Percentiles rank a stretch among this genome's conserved stretches.
phyloP scores from a whole-genome alignment of 1,139 yeast species.

The Pichia sp. region DNA sequence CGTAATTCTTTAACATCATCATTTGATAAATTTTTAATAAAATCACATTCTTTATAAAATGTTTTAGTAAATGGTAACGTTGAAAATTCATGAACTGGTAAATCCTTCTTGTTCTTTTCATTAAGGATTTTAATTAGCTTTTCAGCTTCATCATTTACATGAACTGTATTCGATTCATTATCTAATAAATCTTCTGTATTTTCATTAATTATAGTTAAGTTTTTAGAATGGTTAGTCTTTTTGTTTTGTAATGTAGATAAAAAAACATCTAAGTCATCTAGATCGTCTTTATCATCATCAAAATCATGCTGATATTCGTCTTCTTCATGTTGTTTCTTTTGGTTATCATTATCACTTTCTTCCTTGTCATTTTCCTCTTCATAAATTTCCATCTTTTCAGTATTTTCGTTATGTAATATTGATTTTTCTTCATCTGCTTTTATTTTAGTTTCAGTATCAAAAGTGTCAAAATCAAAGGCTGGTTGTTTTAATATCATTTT shows the following conservation, averaged over 20 bases:
- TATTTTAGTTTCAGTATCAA: no score
- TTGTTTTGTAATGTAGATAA: conserved; percentile 2
- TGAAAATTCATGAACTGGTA: conserved; percentile 32
- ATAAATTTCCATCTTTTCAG: no score
- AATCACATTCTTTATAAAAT: conserved; percentile 64
- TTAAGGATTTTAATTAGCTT: neutral
- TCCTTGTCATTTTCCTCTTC: conserved; percentile 1
- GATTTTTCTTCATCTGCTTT: no score
- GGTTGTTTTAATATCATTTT: no score
- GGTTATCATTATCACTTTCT: conserved; percentile 1
- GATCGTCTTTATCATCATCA: conserved; percentile 7
- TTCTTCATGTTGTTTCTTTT: neutral
- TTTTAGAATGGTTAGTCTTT: conserved; percentile 2
- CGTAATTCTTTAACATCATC: conserved; percentile 55
- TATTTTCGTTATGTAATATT: no score
- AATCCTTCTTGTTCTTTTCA: conserved; percentile 33
- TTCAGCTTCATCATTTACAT: neutral
- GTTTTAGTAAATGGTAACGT: conserved; percentile 53
- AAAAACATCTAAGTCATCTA: conserved; percentile 9
- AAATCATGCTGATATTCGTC: neutral
- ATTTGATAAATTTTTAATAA: conserved; percentile 38
- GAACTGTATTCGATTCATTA: neutral
- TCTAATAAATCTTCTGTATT: neutral
- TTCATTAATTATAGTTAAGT: conserved; percentile 1
- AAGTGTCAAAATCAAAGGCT: no score